A percentile compares a stretch with the other conserved stretches of the same genome.
phyloP scores from a whole-genome alignment of 2,329 filamentous ascomycete genomes.

The Mollisia scopiformis region DNA sequence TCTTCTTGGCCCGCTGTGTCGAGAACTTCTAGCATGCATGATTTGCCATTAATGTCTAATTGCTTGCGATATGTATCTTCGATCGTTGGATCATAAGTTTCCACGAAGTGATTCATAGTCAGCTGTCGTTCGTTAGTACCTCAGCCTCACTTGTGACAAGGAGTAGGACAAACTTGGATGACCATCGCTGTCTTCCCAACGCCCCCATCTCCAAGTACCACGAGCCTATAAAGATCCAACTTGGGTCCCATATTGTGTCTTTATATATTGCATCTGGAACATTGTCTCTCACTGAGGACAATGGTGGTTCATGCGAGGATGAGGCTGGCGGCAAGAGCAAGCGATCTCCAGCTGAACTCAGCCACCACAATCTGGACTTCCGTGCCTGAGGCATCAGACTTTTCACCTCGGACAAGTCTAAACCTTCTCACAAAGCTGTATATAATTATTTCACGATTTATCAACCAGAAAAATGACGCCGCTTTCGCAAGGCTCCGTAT shows the following conservation, averaged over 20 bases:
- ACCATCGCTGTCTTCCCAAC: constrained; percentile 99
- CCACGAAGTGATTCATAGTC: constrained; percentile 89
- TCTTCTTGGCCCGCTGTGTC: constrained; percentile 98
- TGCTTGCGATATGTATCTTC: constrained; percentile 89
- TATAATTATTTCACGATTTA: no score
- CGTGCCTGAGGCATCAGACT: background rate
- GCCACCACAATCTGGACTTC: background rate
- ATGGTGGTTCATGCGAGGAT: background rate
- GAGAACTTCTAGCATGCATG: constrained; percentile 96
- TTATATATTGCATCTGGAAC: background rate
- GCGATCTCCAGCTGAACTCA: background rate
- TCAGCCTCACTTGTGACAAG: background rate
- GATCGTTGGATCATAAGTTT: constrained; percentile 91
- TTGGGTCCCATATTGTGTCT: background rate
- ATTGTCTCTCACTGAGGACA: background rate
- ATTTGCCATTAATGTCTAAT: constrained; percentile 90
- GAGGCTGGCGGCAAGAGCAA: background rate
- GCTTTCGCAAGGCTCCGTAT: no score
- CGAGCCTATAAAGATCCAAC: constrained; percentile 78
- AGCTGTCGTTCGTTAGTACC: constrained; percentile 47
- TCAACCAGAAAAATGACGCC: no score
- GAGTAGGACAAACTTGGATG: constrained; percentile 55
- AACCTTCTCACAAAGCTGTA: no score
- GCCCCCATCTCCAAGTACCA: constrained; percentile 96
- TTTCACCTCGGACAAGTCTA: no score